These are phyloP conservation scores for Nitzschia sp. DNA, from an alignment of 108 stramenopile species.

Conservation along the genomic window DNA sequence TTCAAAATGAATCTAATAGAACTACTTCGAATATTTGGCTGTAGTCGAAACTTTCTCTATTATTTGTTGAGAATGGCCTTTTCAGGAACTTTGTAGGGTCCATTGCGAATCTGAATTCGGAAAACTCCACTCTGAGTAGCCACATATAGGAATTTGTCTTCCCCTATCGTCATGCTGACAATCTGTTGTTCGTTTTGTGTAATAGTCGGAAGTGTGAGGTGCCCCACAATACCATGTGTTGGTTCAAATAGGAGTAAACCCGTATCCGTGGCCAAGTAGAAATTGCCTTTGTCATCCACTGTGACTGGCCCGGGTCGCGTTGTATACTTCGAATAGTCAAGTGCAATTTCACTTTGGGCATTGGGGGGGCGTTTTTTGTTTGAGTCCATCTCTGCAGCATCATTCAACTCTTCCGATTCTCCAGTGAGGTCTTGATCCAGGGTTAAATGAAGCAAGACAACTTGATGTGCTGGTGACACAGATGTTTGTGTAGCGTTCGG, in stretches of 20 bases:
- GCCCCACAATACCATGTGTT: conserved; percentile 6
- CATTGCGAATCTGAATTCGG: conserved; percentile 45
- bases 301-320: conserved; percentile 39
- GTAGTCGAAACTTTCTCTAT: no score
- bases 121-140: conserved; percentile 42
- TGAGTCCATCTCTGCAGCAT: conserved; percentile 8
- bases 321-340: conserved; percentile 26
- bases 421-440: conserved; percentile 11
- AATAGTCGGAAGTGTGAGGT: conserved; percentile 3
- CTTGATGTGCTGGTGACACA: background rate
- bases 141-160: conserved; percentile 67
- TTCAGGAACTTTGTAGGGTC: conserved; percentile 1
- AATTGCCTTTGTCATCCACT: conserved; percentile 48
- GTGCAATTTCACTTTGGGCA: conserved; percentile 2
- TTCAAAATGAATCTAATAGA: no score
- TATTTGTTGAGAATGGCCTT: background rate
- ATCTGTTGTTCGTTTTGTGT: conserved; percentile 17
- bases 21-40: no score
- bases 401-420: conserved; percentile 32
- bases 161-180: conserved; percentile 53
- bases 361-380: background rate
- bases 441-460: conserved; percentile 6
- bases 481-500: no score
- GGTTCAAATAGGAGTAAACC: conserved; percentile 35
- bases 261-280: conserved; percentile 47